These are phyloP conservation scores for Typha latifolia DNA, from an alignment of 176 grass and related monocot species.

Conservation along the genomic window DNA sequence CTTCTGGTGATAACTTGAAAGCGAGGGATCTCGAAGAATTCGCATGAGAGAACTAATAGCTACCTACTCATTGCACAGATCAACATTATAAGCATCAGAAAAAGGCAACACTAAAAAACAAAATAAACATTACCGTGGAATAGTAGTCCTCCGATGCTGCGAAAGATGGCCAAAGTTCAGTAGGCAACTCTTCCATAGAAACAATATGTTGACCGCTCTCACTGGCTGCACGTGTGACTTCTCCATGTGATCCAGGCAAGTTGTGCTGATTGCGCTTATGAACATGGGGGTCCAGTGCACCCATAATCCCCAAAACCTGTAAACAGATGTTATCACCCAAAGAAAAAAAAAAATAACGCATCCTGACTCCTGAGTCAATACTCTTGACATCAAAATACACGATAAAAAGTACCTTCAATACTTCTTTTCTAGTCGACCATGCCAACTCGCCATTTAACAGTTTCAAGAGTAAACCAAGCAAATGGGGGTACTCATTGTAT, in stretches of 20 bases:
- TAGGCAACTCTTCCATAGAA: slow-evolving; percentile 91
- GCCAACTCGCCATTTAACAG: slow-evolving; percentile 92
- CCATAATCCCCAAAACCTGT: slow-evolving; percentile 99
- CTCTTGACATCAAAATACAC: neutral
- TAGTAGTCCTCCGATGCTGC: slow-evolving; percentile 93
- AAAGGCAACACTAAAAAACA: slow-evolving; percentile 7
- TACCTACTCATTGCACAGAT: slow-evolving; percentile 41
- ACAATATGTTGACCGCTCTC: slow-evolving; percentile 90
- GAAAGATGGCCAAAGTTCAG: slow-evolving; percentile 96
- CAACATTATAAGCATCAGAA: slow-evolving; percentile 11
- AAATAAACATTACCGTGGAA: slow-evolving; percentile 64
- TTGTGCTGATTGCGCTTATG: slow-evolving; percentile 94
- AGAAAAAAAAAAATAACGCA: neutral
- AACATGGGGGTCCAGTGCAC: slow-evolving; percentile 85
- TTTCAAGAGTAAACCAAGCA: slow-evolving; percentile 97
- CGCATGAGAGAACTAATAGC: slow-evolving; percentile 94
- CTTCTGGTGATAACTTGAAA: slow-evolving; percentile 99
- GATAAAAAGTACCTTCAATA: slow-evolving; percentile 69
- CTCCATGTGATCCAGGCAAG: slow-evolving; percentile 70
- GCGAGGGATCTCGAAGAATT: slow-evolving; percentile 91
- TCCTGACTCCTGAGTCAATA: neutral
- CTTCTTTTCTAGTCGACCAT: slow-evolving; percentile 97
- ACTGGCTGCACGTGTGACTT: slow-evolving; percentile 47
- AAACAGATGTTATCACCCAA: slow-evolving; percentile 10
- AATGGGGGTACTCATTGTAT: slow-evolving; percentile 81